phyloP scores from a whole-genome alignment of 495 filamentous ascomycete species.

The Podospora conica region DNA sequence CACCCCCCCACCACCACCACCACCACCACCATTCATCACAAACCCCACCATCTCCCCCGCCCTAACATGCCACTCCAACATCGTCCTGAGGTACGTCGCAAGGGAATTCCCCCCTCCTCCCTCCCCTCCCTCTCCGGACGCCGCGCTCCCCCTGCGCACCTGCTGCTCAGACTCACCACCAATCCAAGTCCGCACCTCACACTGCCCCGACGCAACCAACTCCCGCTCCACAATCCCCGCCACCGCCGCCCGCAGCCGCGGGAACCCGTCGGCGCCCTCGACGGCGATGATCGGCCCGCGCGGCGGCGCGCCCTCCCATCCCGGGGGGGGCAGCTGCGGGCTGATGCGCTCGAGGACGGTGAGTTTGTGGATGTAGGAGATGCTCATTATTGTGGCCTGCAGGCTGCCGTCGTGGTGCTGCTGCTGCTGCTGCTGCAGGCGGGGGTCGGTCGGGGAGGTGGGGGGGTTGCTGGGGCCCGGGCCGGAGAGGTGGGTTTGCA shows the following conservation, averaged over 20 bases:
- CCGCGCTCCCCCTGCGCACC: constrained; percentile 57
- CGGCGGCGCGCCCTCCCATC: constrained; percentile 31
- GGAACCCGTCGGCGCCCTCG: constrained; percentile 57
- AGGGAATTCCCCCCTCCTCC: constrained; percentile 54
- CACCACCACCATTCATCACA: constrained; percentile 39
- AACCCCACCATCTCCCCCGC: constrained; percentile 60
- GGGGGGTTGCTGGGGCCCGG: too few species aligned
- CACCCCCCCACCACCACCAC: too few species aligned
- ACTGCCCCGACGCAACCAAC: constrained; percentile 52
- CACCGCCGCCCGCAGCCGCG: constrained; percentile 46
- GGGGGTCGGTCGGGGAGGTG: background rate
- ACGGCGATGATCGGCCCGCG: constrained; percentile 77
- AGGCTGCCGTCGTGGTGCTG: constrained; percentile 24
- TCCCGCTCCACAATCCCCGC: constrained; percentile 56
- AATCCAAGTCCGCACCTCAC: constrained; percentile 50
- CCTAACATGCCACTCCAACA: constrained; percentile 64
- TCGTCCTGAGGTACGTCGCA: constrained; percentile 61
- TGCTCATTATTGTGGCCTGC: constrained; percentile 68
- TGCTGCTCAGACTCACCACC: constrained; percentile 49
- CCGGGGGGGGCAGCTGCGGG: constrained; percentile 39
- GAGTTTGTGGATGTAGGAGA: constrained; percentile 60
- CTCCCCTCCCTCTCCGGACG: constrained; percentile 51
- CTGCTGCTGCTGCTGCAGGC: background rate
- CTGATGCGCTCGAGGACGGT: constrained; percentile 34
- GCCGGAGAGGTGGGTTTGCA: constrained; percentile 44